Conservation (phyloP, 1,139 yeast species). For the Geotrichum carabidarum region DNA sequence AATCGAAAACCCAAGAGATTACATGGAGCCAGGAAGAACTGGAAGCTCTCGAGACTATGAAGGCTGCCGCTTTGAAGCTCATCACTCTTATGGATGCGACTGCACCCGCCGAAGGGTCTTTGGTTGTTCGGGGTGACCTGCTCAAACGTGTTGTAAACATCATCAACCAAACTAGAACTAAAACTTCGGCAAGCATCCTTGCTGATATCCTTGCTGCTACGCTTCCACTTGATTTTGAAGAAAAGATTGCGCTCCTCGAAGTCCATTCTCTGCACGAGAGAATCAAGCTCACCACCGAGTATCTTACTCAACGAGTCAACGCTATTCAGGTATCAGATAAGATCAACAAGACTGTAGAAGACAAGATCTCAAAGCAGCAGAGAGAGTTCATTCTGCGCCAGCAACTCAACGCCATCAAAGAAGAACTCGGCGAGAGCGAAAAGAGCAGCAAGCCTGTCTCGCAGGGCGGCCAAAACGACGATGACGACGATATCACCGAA, state of each 20-base stretch:
- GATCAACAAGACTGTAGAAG: conserved; percentile 25
- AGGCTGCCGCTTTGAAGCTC: conserved; percentile 10
- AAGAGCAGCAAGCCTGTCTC: background rate
- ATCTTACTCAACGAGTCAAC: conserved; percentile 23
- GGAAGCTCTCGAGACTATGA: conserved; percentile 10
- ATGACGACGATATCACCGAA: conserved; percentile 35
- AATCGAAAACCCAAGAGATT: background rate
- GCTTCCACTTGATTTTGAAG: conserved; percentile 34
- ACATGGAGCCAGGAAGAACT: conserved; percentile 11
- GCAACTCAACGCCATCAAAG: conserved; percentile 28
- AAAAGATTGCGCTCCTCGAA: conserved; percentile 33
- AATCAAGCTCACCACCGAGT: conserved; percentile 28
- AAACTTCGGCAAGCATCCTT: conserved; percentile 33
- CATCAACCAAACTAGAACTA: conserved; percentile 16
- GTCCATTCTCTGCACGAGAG: conserved; percentile 31
- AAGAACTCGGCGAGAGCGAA: conserved; percentile 29
- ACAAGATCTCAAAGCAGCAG: conserved; percentile 27
- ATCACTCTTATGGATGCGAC: conserved; percentile 8
- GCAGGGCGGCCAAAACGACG: conserved; percentile 25
- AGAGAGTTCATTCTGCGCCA: conserved; percentile 32
- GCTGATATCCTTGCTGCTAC: conserved; percentile 38
- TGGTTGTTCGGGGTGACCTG: conserved; percentile 7
- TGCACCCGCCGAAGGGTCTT: conserved; percentile 1
- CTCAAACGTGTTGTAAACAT: conserved; percentile 10
- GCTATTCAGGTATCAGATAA: conserved; percentile 26